Evolutionary conservation across 2,329 filamentous ascomycete species (phyloP).

Genomic region (Epichloe sp.): DNA sequence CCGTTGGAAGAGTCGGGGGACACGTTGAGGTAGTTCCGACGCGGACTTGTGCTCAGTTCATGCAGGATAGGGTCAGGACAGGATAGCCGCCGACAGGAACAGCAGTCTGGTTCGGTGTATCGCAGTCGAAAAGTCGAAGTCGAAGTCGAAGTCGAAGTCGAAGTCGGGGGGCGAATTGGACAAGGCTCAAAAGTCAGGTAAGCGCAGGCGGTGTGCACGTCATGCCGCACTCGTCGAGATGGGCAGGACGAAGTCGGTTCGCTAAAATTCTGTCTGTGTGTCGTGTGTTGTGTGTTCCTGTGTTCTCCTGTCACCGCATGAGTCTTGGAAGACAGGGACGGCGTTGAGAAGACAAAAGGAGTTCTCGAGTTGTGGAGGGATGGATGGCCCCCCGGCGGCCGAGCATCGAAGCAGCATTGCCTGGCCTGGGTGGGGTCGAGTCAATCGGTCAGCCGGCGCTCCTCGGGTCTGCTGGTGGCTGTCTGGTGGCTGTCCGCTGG

Average conservation of each 20-base stretch:
- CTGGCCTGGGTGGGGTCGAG: not conserved
- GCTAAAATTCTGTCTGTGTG: not conserved
- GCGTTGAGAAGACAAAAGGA: not conserved
- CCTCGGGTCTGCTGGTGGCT: too few relatives aligned
- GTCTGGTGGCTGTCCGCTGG: too few relatives aligned
- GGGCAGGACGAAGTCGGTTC: not conserved
- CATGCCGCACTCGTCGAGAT: not conserved
- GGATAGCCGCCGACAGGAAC: not conserved
- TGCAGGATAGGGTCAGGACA: not conserved
- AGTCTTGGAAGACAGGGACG: not conserved
- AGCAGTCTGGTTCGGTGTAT: not conserved
- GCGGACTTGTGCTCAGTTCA: not conserved
- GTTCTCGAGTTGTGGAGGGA: not conserved
- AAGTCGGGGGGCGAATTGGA: not conserved
- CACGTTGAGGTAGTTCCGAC: not conserved
- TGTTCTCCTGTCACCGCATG: not conserved
- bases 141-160: too few relatives aligned
- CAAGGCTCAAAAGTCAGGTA: not conserved
- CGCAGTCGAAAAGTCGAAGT: not conserved
- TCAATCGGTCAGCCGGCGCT: not conserved
- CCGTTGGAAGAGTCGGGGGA: not conserved
- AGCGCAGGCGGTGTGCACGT: not conserved
- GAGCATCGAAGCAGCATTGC: too few relatives aligned
- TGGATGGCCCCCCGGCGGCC: too few relatives aligned
- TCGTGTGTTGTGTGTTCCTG: not conserved